Conservation (phyloP, 192 early-diverging fungal genomes). For the Kickxella alabastrina region DNA sequence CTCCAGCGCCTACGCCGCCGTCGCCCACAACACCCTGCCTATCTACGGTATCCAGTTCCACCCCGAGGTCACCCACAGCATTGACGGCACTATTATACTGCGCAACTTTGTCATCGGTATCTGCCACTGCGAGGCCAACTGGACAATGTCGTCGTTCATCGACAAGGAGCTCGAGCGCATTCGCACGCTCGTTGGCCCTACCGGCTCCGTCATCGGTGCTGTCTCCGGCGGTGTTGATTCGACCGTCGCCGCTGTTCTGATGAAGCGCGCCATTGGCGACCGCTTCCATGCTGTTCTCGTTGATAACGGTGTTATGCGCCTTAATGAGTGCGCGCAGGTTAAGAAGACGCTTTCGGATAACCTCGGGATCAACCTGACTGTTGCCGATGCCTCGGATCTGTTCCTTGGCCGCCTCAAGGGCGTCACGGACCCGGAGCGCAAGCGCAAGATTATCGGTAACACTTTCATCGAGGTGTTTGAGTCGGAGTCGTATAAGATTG, state of each 20-base stretch:
- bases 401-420: conserved; percentile 86
- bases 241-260: conserved; percentile 93
- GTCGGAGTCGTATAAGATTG: conserved; percentile 84
- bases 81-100: conserved; percentile 74
- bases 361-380: conserved; percentile 93
- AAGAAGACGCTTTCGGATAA: conserved; percentile 82
- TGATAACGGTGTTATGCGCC: conserved; percentile 98
- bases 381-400: conserved; percentile 81
- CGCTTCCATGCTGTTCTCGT: conserved; percentile 98
- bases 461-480: conserved; percentile 99
- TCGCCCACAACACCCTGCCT: conserved; percentile 72
- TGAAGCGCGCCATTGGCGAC: conserved; percentile 96
- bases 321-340: conserved; percentile 87
- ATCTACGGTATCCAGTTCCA: conserved; percentile 99
- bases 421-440: conserved; percentile 91
- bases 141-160: conserved; percentile 98
- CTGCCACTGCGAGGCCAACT: conserved; percentile 77
- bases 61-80: conserved; percentile 98
- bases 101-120: conserved; percentile 93
- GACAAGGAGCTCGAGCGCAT: conserved; percentile 97
- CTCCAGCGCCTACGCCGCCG: conserved; percentile 87
- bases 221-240: conserved; percentile 97
- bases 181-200: conserved; percentile 82
- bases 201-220: conserved; percentile 92
- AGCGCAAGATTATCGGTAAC: conserved; percentile 99